phyloP scores from a whole-genome alignment of 1,284 basidiomycete genomes.

The Boletus mariae region DNA sequence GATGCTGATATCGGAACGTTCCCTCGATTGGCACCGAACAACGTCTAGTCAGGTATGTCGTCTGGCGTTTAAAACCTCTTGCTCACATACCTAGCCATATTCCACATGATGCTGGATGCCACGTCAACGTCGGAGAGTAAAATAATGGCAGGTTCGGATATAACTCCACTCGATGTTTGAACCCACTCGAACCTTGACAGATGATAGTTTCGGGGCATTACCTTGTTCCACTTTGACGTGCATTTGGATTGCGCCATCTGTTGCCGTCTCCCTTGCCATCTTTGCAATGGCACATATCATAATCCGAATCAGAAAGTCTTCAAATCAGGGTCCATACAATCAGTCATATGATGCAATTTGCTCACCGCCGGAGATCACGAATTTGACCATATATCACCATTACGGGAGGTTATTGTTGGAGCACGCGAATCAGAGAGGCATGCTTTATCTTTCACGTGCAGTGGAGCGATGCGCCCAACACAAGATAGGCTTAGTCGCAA shows the following conservation, averaged over 20 bases:
- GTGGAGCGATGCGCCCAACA: not conserved
- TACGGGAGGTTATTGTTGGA: not conserved
- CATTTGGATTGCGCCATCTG: conserved; percentile 1
- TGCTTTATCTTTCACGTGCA: not conserved
- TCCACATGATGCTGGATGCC: too few relatives aligned
- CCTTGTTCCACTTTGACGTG: conserved; percentile 11
- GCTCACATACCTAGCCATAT: not conserved
- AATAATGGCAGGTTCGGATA: not conserved
- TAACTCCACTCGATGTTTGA: not conserved
- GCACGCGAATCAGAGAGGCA: not conserved
- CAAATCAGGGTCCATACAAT: not conserved
- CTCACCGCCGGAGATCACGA: not conserved
- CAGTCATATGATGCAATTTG: not conserved
- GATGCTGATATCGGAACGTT: not conserved
- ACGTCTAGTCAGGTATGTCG: not conserved
- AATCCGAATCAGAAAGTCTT: conserved; percentile 3
- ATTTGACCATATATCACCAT: not conserved
- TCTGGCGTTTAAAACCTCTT: not conserved
- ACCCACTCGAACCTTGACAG: not conserved
- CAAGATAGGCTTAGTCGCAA: not conserved
- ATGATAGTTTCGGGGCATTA: conserved; percentile 1
- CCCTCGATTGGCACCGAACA: not conserved
- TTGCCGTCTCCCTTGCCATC: not conserved
- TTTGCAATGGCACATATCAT: not conserved
- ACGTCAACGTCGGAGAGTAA: conserved; percentile 1